Conservation (phyloP, 805 yeast species). For the Yueomyces sinensis region DNA sequence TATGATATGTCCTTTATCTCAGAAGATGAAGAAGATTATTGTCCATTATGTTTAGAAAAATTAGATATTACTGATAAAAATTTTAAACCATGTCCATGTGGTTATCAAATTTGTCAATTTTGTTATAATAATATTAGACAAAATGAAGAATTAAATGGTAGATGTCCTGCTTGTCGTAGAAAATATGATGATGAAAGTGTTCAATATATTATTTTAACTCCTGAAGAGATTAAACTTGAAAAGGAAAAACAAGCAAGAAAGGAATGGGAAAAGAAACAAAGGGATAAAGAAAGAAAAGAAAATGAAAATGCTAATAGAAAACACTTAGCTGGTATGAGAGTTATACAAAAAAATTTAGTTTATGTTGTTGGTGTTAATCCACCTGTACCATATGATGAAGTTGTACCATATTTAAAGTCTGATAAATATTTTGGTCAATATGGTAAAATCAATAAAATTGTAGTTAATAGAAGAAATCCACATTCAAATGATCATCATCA, state of each 20-base stretch:
- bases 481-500: slow-evolving; percentile 16
- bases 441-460: slow-evolving; percentile 89
- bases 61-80: slow-evolving; percentile 93
- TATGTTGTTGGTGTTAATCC: slow-evolving; percentile 90
- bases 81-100: slow-evolving; percentile 99
- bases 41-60: slow-evolving; percentile 96
- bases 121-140: slow-evolving; percentile 94
- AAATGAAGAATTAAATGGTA: slow-evolving; percentile 88
- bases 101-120: slow-evolving; percentile 95
- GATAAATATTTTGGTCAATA: slow-evolving; percentile 98
- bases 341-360: slow-evolving; percentile 93
- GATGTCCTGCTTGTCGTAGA: slow-evolving; percentile 96
- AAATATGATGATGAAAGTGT: slow-evolving; percentile 87
- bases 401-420: slow-evolving; percentile 68
- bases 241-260: slow-evolving; percentile 69
- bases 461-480: slow-evolving; percentile 56
- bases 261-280: slow-evolving; percentile 70
- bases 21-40: slow-evolving; percentile 26
- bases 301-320: slow-evolving; percentile 70
- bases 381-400: slow-evolving; percentile 64
- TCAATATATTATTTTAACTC: slow-evolving; percentile 67
- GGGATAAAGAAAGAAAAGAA: slow-evolving; percentile 86
- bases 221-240: slow-evolving; percentile 75
- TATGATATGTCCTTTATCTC: slow-evolving; percentile 23
- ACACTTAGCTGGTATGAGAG: slow-evolving; percentile 92